phyloP scores from a whole-genome alignment of 345 rosid species.

The Lenwebbia sp. region DNA sequence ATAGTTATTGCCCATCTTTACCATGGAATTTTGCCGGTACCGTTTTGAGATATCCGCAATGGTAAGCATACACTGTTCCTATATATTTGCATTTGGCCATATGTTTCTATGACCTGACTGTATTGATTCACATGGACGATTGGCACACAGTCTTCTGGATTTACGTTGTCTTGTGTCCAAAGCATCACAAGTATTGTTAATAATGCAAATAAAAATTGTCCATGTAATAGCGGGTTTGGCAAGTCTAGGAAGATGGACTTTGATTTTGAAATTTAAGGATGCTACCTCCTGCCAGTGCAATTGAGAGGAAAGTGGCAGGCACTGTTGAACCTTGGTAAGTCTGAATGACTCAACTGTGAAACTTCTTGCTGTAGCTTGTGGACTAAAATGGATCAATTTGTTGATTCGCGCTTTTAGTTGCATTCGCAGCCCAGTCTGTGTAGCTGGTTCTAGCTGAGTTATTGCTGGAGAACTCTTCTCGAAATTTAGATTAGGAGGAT shows the following conservation, averaged over 20 bases:
- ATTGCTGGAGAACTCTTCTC: neutral
- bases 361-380: neutral
- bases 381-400: neutral
- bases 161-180: neutral
- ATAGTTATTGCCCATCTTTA: neutral
- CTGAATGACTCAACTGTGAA: neutral
- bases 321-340: neutral
- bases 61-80: neutral
- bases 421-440: neutral
- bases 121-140: neutral
- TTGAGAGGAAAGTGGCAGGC: neutral
- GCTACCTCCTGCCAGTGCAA: neutral
- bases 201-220: neutral
- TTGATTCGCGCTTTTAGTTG: neutral
- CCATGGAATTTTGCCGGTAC: neutral
- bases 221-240: neutral
- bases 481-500: neutral
- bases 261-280: neutral
- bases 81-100: neutral
- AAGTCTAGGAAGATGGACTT: neutral
- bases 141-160: neutral
- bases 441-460: neutral
- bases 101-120: neutral
- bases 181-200: neutral
- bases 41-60: neutral